These are phyloP conservation scores for Botrytis pseudocinerea DNA, from an alignment of 2,329 filamentous ascomycete genomes.

Conservation along the genomic window DNA sequence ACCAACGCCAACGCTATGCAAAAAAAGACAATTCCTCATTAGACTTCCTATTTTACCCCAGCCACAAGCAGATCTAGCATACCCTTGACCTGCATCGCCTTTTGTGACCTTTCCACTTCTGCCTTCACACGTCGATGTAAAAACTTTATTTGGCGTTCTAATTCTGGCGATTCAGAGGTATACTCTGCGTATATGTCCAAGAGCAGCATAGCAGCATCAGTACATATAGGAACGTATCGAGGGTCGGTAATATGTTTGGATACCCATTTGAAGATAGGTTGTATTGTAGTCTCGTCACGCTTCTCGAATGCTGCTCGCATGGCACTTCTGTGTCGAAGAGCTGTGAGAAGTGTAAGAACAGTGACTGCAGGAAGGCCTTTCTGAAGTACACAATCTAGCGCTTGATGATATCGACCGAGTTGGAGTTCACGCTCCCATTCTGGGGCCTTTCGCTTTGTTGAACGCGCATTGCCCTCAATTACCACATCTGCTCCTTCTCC, in stretches of 20 bases:
- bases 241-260: constrained; percentile 79
- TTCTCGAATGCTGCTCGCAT: constrained; percentile 76
- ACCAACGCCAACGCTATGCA: constrained; percentile 48
- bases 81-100: constrained; percentile 77
- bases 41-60: constrained; percentile 41
- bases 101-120: constrained; percentile 81
- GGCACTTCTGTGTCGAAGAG: constrained; percentile 84
- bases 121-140: constrained; percentile 70
- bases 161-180: constrained; percentile 69
- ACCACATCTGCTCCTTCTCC: constrained; percentile 87
- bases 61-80: constrained; percentile 81
- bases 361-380: constrained; percentile 57
- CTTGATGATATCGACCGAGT: constrained; percentile 71
- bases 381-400: constrained; percentile 77
- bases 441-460: constrained; percentile 52
- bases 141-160: constrained; percentile 68
- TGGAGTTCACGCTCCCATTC: constrained; percentile 81
- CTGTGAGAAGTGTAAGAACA: constrained; percentile 75
- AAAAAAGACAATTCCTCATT: constrained; percentile 21
- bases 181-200: constrained; percentile 87
- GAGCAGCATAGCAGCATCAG: constrained; percentile 79
- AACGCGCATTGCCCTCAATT: constrained; percentile 71
- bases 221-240: constrained; percentile 75
- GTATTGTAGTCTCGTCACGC: constrained; percentile 77
- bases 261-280: constrained; percentile 83